Percentiles rank a stretch among this genome's conserved stretches.
Conservation (phyloP, 345 rosid genomes). For the Gossypium bickii region DNA sequence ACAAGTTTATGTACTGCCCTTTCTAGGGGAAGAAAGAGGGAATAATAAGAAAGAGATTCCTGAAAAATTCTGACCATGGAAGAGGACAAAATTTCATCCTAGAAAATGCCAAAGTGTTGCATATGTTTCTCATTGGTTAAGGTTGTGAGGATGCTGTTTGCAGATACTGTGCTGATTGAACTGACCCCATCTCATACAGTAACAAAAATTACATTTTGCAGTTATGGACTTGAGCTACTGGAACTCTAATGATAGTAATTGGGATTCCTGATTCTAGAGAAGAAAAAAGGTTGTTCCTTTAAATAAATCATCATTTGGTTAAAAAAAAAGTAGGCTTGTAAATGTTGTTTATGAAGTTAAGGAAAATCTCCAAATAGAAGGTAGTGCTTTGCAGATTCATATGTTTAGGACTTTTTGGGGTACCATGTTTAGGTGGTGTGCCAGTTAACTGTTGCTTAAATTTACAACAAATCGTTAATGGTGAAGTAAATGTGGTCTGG, state of each 20-base stretch:
- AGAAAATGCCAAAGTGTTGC: neutral
- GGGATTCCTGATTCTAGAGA: neutral
- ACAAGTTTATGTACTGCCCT: neutral
- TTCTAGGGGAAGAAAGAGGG: neutral
- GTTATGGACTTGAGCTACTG: neutral
- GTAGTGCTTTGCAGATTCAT: neutral
- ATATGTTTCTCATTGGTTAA: neutral
- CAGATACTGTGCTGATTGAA: neutral
- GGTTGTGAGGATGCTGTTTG: neutral
- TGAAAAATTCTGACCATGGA: neutral
- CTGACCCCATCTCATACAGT: neutral
- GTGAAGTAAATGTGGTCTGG: neutral
- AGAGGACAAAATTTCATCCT: neutral
- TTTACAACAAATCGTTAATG: neutral
- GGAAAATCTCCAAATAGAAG: neutral
- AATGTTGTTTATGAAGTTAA: neutral
- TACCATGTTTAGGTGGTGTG: neutral
- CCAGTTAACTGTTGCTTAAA: neutral
- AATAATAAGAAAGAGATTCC: neutral
- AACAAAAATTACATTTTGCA: neutral
- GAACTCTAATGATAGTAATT: neutral
- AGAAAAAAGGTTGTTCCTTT: neutral
- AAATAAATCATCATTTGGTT: slow-evolving; percentile 3
- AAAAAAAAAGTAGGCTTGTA: neutral
- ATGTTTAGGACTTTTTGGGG: neutral